Base-by-base conservation (phyloP, 441 rosid species). In the Macaranga tanarius region DNA sequence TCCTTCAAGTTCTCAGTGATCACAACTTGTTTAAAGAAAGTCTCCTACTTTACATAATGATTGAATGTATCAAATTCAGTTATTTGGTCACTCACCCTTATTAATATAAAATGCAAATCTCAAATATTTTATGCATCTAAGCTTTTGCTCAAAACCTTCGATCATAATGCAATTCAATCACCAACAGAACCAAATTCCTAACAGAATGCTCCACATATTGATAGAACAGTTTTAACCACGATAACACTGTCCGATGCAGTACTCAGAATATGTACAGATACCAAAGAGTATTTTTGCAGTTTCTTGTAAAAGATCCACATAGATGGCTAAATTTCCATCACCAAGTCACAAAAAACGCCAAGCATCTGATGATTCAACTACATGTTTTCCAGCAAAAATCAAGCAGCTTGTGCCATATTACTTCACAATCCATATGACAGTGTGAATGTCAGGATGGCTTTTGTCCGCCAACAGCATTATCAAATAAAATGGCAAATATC, bases 401-500 rank as follows among this genome's bases (percentile, higher is more conserved):
- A 51, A 38, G 48, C 25, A 28, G 23, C 6, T 15, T 48, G n/a
- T 40, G 67, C 65, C 59, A 11, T 61, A 54, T 63, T 11, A 50
- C 13, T 12, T 4, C 20, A 13, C 44, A 17, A 23, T 48, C 56
- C 47, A 15, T 55, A 51, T 56, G 13, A 44, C 19, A 71, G 23
- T 9, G 38, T 44, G 34, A 38, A 15, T 34, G 23, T 2, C 19
- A 57, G 8, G 68, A 58, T 17, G n/a, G 57, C 71, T 69, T 62
- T 58, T 23, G 20, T 64, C 55, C 34, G 66, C 52, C 12, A 60
- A 69, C 28, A 56, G 61, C 34, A 34, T 22, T 44, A 55, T 65
- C n/a, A 62, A 77, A 74, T 40, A 26, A 70, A 70, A 75, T 25
- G 65, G 72, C 63, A 50, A 45, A 22, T 23, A 63, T 44, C 73